phyloP scores from a whole-genome alignment of 176 grass and related monocot species.

The Cenchrus purpureus region DNA sequence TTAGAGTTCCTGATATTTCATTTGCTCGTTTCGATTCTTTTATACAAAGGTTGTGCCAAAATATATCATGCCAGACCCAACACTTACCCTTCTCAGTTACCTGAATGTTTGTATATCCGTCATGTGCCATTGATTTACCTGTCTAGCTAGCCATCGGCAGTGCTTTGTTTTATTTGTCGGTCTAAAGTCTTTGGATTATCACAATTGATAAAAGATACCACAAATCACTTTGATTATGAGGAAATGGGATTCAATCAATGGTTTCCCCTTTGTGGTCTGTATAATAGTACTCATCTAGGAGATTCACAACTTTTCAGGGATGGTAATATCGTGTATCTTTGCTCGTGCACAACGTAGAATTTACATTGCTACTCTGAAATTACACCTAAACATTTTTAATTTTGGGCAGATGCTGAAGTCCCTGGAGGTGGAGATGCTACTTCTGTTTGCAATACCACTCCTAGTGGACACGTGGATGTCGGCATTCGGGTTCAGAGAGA shows the following conservation, averaged over 20 bases:
- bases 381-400: background rate
- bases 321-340: background rate
- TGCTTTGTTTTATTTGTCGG: background rate
- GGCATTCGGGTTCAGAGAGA: conserved; percentile 58
- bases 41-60: background rate
- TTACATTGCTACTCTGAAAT: conserved; percentile 24
- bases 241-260: background rate
- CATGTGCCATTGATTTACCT: conserved; percentile 18
- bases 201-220: background rate
- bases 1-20: background rate
- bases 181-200: background rate
- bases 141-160: background rate
- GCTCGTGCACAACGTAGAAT: background rate
- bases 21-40: background rate
- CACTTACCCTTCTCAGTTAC: conserved; percentile 6
- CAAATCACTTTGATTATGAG: background rate
- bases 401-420: conserved; percentile 67
- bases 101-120: background rate
- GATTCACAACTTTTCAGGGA: conserved; percentile 11
- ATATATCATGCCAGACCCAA: conserved; percentile 5
- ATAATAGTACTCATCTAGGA: background rate
- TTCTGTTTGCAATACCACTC: conserved; percentile 72
- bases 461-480: conserved; percentile 71
- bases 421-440: conserved; percentile 67
- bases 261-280: background rate